These are phyloP conservation scores for Suhomyces kilbournensis DNA, from an alignment of 805 yeast genomes.

Conservation along the genomic window DNA sequence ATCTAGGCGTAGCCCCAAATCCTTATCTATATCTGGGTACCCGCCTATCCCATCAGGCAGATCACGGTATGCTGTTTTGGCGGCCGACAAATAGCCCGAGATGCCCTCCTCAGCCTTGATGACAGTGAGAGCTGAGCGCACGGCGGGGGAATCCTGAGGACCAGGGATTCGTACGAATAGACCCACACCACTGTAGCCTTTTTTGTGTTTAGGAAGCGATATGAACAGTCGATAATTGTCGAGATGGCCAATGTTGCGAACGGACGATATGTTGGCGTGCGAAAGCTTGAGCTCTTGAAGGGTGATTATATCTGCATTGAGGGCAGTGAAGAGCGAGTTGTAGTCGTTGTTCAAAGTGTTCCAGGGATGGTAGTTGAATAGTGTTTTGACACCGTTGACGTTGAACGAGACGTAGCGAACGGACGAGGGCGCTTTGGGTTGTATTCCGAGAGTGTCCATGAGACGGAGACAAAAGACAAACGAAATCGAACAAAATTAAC, in stretches of 20 bases:
- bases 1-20: constrained; percentile 52
- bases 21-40: constrained; percentile 47
- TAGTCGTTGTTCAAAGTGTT: constrained; percentile 41
- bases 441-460: neutral
- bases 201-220: constrained; percentile 61
- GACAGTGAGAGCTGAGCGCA: constrained; percentile 46
- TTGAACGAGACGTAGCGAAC: constrained; percentile 70
- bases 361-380: constrained; percentile 86
- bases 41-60: constrained; percentile 57
- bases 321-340: constrained; percentile 44
- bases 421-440: constrained; percentile 5
- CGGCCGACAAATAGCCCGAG: constrained; percentile 51
- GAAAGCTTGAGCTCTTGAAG: constrained; percentile 80
- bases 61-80: constrained; percentile 10
- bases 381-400: constrained; percentile 78
- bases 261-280: constrained; percentile 18
- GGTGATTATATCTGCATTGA: constrained; percentile 75
- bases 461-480: neutral
- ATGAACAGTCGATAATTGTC: constrained; percentile 63
- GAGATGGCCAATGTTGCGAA: constrained; percentile 49
- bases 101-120: constrained; percentile 86
- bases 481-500: too few species aligned
- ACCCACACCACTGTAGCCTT: constrained; percentile 92
- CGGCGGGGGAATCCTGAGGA: constrained; percentile 37
- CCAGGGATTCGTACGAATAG: constrained; percentile 62